Evolutionary conservation across 2,329 filamentous ascomycete genomes (phyloP).

Genomic region (Verticillium alfalfae): DNA sequence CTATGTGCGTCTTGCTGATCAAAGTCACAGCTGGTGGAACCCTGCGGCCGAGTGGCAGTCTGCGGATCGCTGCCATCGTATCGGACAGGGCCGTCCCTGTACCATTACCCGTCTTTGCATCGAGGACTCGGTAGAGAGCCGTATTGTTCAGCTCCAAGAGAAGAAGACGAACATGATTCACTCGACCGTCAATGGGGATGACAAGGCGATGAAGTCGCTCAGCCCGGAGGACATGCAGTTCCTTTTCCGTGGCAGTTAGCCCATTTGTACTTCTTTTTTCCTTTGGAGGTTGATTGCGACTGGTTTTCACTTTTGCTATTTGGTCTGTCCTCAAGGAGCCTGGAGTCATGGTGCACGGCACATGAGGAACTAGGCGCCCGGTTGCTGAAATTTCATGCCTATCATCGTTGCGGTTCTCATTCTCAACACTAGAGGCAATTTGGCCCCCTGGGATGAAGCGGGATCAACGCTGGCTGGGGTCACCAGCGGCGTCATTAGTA

Average conservation of each 20-base stretch:
- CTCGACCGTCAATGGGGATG: constrained; percentile 91
- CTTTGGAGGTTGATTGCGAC: neutral
- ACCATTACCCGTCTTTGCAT: constrained; percentile 93
- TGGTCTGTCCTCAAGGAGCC: neutral
- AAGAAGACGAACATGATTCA: constrained; percentile 99
- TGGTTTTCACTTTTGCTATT: neutral
- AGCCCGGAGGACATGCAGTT: constrained; percentile 93
- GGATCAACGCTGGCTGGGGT: no score
- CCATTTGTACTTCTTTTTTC: neutral
- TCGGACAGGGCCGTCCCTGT: constrained; percentile 89
- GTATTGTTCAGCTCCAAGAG: constrained; percentile 93
- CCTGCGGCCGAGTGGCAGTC: constrained; percentile 99
- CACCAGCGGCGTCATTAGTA: neutral
- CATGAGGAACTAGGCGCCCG: neutral
- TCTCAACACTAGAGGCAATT: neutral
- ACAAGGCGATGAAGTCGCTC: constrained; percentile 84
- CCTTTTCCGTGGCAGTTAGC: constrained; percentile 67
- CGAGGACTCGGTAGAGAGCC: constrained; percentile 92
- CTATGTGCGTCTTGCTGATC: neutral
- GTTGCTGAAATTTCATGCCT: neutral
- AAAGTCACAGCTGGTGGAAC: constrained; percentile 72
- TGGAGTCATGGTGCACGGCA: neutral
- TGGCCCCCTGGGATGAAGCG: neutral
- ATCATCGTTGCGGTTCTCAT: neutral
- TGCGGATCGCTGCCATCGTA: constrained; percentile 89